These are phyloP conservation scores for Epipyxis sp. DNA, from an alignment of 108 stramenopile species.

Conservation along the genomic window DNA sequence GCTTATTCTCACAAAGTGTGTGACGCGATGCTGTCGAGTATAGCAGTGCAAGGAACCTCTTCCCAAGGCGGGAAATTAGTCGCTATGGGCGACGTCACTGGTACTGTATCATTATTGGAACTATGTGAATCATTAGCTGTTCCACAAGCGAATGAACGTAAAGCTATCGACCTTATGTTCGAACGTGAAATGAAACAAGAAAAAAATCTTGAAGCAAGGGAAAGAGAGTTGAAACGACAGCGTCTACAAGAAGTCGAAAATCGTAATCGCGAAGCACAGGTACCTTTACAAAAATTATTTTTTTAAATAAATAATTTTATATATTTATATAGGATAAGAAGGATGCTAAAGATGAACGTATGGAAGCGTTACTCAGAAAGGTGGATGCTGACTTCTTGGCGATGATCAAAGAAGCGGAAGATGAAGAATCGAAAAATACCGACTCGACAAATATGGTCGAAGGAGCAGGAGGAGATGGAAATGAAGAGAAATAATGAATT, in stretches of 20 bases:
- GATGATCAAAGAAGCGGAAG: slow-evolving; percentile 67
- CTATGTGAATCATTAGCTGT: slow-evolving; percentile 65
- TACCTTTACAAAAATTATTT: too few relatives aligned
- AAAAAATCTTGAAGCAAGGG: slow-evolving; percentile 69
- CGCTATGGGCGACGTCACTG: slow-evolving; percentile 74
- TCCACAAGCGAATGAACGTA: slow-evolving; percentile 67
- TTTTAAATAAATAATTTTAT: too few relatives aligned
- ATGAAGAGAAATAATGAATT: background rate
- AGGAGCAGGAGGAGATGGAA: background rate
- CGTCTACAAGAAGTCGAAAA: slow-evolving; percentile 47
- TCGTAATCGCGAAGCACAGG: slow-evolving; percentile 30
- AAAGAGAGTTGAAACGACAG: slow-evolving; percentile 53
- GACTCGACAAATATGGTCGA: slow-evolving; percentile 8
- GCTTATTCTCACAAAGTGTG: slow-evolving; percentile 81
- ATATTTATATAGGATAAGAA: too few relatives aligned
- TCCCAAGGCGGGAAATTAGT: slow-evolving; percentile 66
- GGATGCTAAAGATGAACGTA: slow-evolving; percentile 47
- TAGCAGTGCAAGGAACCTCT: slow-evolving; percentile 64
- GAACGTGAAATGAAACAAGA: slow-evolving; percentile 77
- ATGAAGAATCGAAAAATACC: slow-evolving; percentile 51
- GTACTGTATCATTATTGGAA: slow-evolving; percentile 75
- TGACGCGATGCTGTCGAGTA: slow-evolving; percentile 64
- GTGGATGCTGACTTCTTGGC: slow-evolving; percentile 61
- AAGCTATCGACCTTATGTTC: slow-evolving; percentile 66
- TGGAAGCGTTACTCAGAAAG: slow-evolving; percentile 51